Evolutionary conservation across 2,329 filamentous ascomycete genomes (phyloP).

Genomic region (Apiospora phragmitis): DNA sequence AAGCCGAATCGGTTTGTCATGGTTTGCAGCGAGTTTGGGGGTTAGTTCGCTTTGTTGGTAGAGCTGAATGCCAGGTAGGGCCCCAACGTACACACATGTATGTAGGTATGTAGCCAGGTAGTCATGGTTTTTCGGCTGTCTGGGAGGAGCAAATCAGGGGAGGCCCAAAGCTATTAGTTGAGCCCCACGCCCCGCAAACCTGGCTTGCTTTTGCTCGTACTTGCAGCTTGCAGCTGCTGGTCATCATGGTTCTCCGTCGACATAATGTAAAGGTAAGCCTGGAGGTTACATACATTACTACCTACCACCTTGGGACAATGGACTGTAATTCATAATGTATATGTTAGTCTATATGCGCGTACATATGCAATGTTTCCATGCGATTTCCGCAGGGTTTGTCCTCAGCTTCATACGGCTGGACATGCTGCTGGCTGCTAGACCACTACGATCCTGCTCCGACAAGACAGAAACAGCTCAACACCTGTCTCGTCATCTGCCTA

Average conservation of each 20-base stretch:
- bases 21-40: neutral
- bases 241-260: neutral
- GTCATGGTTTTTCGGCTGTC: neutral
- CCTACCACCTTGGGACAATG: neutral
- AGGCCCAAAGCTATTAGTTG: neutral
- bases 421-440: too few relatives aligned
- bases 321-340: neutral
- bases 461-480: neutral
- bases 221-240: neutral
- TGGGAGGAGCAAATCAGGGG: neutral
- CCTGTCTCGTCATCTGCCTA: neutral
- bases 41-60: neutral
- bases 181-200: conserved; percentile 9
- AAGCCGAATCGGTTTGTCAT: conserved; percentile 9
- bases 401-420: neutral
- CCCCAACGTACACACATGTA: too few relatives aligned
- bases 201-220: neutral
- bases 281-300: neutral
- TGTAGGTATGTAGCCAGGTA: neutral
- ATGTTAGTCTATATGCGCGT: neutral
- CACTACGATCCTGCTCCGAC: neutral
- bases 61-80: neutral
- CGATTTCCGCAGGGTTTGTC: neutral
- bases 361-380: neutral
- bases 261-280: neutral